Evolutionary conservation across 1,284 basidiomycete genomes (phyloP), one percentile per base, ranked within the genome.

Genomic region (Schizophyllum amplum): DNA sequence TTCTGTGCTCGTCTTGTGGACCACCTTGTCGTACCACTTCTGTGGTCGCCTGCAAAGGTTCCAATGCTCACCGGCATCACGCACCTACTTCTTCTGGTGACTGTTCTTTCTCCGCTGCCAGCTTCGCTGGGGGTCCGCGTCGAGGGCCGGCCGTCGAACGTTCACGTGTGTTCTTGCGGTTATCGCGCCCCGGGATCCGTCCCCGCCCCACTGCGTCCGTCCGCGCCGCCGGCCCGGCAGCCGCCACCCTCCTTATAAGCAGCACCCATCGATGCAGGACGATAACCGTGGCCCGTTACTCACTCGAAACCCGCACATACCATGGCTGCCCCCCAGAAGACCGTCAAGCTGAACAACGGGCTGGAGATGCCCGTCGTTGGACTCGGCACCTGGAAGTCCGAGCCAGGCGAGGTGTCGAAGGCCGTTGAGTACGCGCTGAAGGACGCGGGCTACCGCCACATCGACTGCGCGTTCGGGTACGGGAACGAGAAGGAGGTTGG

Each of bases 401-500:
- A 83, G 64, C 76, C 86, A 15, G 84, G 86, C 52, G 82, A 91
- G 64, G 89, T 90, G 24, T 72, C 74, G 21, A 65, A 71, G 50
- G 90, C 89, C 1, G 91, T 94, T 49, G 77, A 80, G 57, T 80
- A 82, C 63, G 90, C 90, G 0, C 69, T 94, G 62, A 87, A 86
- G 64, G 80, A 82, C 62, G 78, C 72, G 20, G 90, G 90, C 5
- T 92, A 92, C 71, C 77, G 83, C 61, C 89, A 90, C 67, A 82
- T 92, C 60, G 90, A 93, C 69, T 85, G 86, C 66, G 90, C 88
- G 4, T 63, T 88, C 75, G 83, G 87, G 6, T 86, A 88, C 64
- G 80, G 81, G 59, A 92, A 92, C 65, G 90, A 96, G 71, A 83
- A 86, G 65, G 86, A 91, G 66, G 92, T 96, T 24, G 92, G 92